Conservation (phyloP, 306 rosid species). For the Prunus mongolica region DNA sequence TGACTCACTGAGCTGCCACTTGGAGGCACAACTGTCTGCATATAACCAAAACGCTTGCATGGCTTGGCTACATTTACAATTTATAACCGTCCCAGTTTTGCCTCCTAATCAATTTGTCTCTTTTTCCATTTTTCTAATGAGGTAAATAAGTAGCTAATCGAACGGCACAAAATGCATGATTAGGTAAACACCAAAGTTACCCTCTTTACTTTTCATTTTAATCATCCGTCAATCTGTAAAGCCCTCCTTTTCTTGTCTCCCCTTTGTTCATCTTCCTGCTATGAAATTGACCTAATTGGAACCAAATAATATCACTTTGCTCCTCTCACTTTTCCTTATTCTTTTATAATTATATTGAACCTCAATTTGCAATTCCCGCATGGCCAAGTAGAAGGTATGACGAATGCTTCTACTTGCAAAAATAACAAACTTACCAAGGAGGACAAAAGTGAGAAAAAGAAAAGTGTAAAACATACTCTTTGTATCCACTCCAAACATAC, state of each 20-base stretch:
- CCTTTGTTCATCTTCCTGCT: neutral
- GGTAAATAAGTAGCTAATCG: neutral
- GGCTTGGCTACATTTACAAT: neutral
- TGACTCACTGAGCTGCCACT: neutral
- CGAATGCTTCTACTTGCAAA: too few relatives aligned
- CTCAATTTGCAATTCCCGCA: too few relatives aligned
- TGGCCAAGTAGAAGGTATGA: too few relatives aligned
- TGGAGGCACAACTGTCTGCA: neutral
- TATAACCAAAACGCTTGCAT: slow-evolving; percentile 3
- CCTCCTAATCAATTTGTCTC: neutral
- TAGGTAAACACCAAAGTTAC: neutral
- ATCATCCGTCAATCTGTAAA: neutral
- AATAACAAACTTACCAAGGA: too few relatives aligned
- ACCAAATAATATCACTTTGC: neutral
- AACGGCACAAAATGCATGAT: neutral
- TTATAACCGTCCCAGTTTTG: neutral
- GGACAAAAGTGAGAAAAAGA: too few relatives aligned
- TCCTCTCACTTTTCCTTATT: neutral
- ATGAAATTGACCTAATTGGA: neutral
- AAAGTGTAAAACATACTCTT: too few relatives aligned
- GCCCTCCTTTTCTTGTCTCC: neutral
- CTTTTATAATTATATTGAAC: neutral
- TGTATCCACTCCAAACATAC: too few relatives aligned
- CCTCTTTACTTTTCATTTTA: neutral
- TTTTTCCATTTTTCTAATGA: neutral